A percentile compares a stretch with the other conserved stretches of the same genome.
Evolutionary conservation across 192 early-diverging fungal species (phyloP).

Genomic region (Rhizophagus prolifer): DNA sequence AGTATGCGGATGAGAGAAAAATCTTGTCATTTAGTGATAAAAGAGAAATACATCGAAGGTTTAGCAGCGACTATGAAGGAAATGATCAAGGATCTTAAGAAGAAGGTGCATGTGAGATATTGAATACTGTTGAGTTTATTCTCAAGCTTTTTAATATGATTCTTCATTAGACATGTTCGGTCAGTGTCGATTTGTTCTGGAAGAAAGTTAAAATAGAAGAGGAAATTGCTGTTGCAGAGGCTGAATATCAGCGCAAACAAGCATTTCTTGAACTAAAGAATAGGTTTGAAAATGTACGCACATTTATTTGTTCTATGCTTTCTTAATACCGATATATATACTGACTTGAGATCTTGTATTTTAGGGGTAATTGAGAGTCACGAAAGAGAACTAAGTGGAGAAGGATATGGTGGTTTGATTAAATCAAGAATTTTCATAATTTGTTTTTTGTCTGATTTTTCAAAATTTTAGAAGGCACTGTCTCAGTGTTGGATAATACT

Average conservation of each 20-base stretch:
- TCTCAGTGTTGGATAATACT: slow-evolving; percentile 2
- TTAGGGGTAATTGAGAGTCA: slow-evolving; percentile 7
- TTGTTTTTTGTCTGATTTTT: slow-evolving; percentile 10
- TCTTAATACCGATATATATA: slow-evolving; percentile 1
- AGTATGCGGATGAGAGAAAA: neutral
- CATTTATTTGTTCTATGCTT: too few relatives aligned
- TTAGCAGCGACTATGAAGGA: neutral
- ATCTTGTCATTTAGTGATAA: neutral
- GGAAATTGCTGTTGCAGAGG: too few relatives aligned
- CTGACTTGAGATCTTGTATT: slow-evolving; percentile 10
- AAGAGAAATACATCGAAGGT: slow-evolving; percentile 11
- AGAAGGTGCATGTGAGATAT: neutral
- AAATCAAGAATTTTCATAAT: slow-evolving; percentile 4
- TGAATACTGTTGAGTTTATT: too few relatives aligned
- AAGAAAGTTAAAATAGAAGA: too few relatives aligned
- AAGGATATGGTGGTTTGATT: slow-evolving; percentile 18
- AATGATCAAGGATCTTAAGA: neutral
- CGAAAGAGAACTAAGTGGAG: neutral
- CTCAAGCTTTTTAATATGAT: too few relatives aligned
- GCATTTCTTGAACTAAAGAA: too few relatives aligned
- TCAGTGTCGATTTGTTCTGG: too few relatives aligned
- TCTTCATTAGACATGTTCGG: too few relatives aligned
- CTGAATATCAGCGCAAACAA: too few relatives aligned
- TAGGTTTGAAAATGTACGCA: too few relatives aligned
- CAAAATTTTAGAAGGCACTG: slow-evolving; percentile 12